Conservation (phyloP, 78 protist genomes). For the Dictyostelium purpureum region DNA sequence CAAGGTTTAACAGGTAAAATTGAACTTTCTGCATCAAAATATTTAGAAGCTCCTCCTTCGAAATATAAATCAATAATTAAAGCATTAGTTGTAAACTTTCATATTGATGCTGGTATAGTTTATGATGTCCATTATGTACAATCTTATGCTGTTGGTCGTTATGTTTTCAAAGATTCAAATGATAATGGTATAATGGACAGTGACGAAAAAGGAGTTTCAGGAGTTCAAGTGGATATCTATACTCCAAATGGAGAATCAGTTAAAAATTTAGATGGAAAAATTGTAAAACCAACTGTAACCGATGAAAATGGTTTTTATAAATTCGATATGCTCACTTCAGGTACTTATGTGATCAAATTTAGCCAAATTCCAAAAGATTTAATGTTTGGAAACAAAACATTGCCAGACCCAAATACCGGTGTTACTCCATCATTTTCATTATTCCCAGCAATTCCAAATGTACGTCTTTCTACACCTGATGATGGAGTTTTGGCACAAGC, state of each 20-base stretch:
- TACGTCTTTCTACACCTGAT: neutral
- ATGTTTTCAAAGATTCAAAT: slow-evolving; percentile 24
- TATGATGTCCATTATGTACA: neutral
- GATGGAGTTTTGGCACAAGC: neutral
- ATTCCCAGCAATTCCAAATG: neutral
- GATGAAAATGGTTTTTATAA: neutral
- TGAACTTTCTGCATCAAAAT: neutral
- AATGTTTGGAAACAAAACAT: neutral
- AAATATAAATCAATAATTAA: neutral
- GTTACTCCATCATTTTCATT: neutral
- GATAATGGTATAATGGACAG: slow-evolving; percentile 19
- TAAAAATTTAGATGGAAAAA: neutral
- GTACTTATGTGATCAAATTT: neutral
- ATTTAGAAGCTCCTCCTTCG: neutral
- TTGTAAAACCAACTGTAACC: neutral
- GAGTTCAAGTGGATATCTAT: neutral
- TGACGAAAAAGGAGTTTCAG: neutral
- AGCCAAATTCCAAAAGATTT: neutral
- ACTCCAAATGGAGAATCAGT: neutral
- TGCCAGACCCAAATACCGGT: neutral
- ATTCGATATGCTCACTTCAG: neutral
- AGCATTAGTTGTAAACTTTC: neutral
- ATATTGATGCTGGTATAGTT: slow-evolving; percentile 32
- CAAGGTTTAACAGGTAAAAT: slow-evolving; percentile 10
- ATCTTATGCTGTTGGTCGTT: slow-evolving; percentile 32